Evolutionary conservation across 2,329 filamentous ascomycete species (phyloP), one percentile per base, ranked within the genome.

Genomic region (Pseudogymnoascus sp.): DNA sequence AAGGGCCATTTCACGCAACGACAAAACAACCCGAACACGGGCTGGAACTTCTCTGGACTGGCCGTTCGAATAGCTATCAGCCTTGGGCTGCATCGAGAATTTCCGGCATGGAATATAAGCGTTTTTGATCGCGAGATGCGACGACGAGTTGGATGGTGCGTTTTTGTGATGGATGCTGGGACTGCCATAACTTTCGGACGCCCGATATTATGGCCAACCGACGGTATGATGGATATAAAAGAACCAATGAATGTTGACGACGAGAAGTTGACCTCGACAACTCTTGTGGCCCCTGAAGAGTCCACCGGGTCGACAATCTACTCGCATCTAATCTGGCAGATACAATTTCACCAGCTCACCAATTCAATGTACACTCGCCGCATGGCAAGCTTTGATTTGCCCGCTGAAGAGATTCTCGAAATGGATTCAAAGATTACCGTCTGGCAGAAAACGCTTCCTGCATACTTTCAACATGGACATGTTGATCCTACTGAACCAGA

Each of bases 41-140:
- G 77, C 6, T 79, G 76, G 60, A 79, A 78, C 62, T 77, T 77
- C 47, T 71, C 78, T 25, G 78, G 77, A 2, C 72, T 79, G 14
- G 78, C 77, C 4, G 72, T 75, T 4, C 71, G 77, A n/a, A 75
- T 79, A 72, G 77, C 77, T 0, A 71, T 79, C 11, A 76, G 77
- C 1, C 65, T 80, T 14, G 77, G 78, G 0, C 71, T 80, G 0
- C 77, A 80, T 63, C 73, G 75, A 7, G 77, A 80, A 62, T 67
- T 75, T 8, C 69, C 70, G 1, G 70, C 68, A 14, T 71, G 69
- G 69, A 65, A 69, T 30, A 71, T 71, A 57, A 69, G 66, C 36
- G 65, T 70, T 8, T 67, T 74, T 12, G 71, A 72, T 41, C 68
- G 71, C 28, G 73, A 75, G 61, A 73, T 73, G 60, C 67, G 73